phyloP scores from a whole-genome alignment of 2,329 filamentous ascomycete genomes.

The Aspergillus melleus region DNA sequence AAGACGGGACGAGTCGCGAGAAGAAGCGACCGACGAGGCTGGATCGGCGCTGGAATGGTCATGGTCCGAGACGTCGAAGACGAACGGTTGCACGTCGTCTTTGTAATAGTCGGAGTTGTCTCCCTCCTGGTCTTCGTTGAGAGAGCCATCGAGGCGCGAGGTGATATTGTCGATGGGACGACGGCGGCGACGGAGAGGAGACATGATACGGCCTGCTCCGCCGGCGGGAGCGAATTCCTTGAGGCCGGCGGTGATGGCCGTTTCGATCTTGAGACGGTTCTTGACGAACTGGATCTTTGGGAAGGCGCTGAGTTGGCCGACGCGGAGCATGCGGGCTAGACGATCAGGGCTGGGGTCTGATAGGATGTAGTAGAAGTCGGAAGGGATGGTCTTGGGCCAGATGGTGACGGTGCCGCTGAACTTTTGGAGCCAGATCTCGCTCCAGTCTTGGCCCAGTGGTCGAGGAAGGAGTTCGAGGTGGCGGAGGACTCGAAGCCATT shows the following conservation, averaged over 20 bases:
- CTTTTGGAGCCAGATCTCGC: constrained; percentile 90
- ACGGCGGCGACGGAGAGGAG: constrained; percentile 21
- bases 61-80: constrained; percentile 23
- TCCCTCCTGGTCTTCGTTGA: constrained; percentile 27
- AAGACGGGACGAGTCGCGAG: constrained; percentile 20
- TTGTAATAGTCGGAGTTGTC: constrained; percentile 19
- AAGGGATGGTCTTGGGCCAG: constrained; percentile 78
- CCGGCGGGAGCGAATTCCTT: constrained; percentile 30
- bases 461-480: constrained; percentile 90
- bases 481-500: constrained; percentile 93
- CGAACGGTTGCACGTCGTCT: constrained; percentile 7
- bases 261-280: constrained; percentile 83
- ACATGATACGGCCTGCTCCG: constrained; percentile 18
- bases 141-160: constrained; percentile 28
- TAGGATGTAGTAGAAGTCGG: constrained; percentile 84
- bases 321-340: constrained; percentile 83
- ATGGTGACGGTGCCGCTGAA: constrained; percentile 95
- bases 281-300: constrained; percentile 88
- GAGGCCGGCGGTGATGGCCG: constrained; percentile 60
- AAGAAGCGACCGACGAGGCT: constrained; percentile 21
- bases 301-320: constrained; percentile 85
- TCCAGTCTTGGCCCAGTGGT: constrained; percentile 93
- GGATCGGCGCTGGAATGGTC: constrained; percentile 2
- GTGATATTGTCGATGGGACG: constrained; percentile 21
- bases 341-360: constrained; percentile 75